Conservation (phyloP, 2,329 filamentous ascomycete species). For the Calonectria pseudoreteaudii region DNA sequence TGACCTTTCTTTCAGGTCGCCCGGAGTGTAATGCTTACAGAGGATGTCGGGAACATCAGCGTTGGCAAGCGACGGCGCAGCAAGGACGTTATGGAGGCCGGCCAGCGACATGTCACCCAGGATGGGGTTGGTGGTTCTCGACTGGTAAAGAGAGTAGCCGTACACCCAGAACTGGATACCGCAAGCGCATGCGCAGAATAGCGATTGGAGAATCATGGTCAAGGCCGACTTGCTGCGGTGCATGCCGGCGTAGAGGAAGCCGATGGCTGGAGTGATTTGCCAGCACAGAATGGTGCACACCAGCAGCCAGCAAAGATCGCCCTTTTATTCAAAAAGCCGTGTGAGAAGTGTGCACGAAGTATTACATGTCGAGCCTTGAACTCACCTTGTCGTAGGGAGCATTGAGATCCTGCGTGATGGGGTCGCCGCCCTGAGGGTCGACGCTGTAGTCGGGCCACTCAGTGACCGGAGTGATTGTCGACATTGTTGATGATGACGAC, state of each 20-base stretch:
- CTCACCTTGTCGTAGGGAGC: constrained; percentile 56
- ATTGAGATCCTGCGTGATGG: constrained; percentile 57
- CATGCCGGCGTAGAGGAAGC: constrained; percentile 54
- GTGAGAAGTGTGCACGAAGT: constrained; percentile 6
- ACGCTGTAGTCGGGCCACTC: constrained; percentile 57
- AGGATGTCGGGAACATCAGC: constrained; percentile 51
- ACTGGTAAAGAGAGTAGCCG: constrained; percentile 57
- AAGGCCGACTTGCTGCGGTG: constrained; percentile 52
- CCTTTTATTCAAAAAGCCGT: constrained; percentile 37
- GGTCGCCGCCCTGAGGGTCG: constrained; percentile 55
- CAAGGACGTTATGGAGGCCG: constrained; percentile 51
- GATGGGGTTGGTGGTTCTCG: constrained; percentile 50
- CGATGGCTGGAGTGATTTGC: constrained; percentile 54
- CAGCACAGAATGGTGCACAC: constrained; percentile 51
- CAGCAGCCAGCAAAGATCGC: constrained; percentile 58
- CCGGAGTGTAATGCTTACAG: constrained; percentile 27
- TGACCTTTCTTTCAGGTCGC: neutral
- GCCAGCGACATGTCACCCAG: constrained; percentile 51
- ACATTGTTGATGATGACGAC: neutral
- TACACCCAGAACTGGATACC: constrained; percentile 62
- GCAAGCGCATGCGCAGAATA: constrained; percentile 58
- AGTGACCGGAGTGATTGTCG: constrained; percentile 39
- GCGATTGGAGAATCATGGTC: constrained; percentile 60
- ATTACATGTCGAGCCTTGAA: neutral
- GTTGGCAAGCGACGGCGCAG: constrained; percentile 51